Percentiles rank a stretch among this genome's conserved stretches.
phyloP scores from a whole-genome alignment of 805 yeast species.

The Metschnikowia sp. region DNA sequence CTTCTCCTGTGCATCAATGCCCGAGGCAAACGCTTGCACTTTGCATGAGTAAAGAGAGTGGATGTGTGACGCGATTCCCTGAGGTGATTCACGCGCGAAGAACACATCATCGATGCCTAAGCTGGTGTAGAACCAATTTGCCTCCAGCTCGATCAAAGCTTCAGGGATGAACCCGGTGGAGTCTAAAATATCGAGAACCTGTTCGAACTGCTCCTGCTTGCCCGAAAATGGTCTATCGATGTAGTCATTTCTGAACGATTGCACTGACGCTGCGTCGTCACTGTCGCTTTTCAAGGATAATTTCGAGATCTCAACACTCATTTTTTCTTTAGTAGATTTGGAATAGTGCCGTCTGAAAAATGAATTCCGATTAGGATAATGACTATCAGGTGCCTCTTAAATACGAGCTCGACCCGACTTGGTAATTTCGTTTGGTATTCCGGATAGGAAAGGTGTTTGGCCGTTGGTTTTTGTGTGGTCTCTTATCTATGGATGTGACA shows the following conservation, averaged over 20 bases:
- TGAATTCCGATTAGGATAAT: neutral
- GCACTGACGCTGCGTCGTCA: conserved; percentile 31
- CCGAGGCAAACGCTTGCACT: conserved; percentile 67
- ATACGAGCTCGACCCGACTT: too few species aligned
- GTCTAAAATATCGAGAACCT: conserved; percentile 78
- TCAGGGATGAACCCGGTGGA: conserved; percentile 88
- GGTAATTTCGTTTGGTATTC: neutral
- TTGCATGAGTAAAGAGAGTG: conserved; percentile 90
- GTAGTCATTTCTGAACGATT: conserved; percentile 54
- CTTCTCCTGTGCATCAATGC: conserved; percentile 48
- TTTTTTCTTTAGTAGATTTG: neutral
- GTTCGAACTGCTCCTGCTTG: conserved; percentile 74
- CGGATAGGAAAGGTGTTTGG: conserved; percentile 6
- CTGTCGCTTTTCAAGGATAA: conserved; percentile 15
- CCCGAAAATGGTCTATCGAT: conserved; percentile 73
- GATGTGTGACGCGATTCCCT: conserved; percentile 77
- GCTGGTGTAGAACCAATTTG: conserved; percentile 82
- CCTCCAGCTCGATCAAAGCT: conserved; percentile 76
- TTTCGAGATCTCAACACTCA: conserved; percentile 18
- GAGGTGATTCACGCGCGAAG: conserved; percentile 81
- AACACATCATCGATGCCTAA: conserved; percentile 91
- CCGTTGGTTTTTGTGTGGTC: neutral
- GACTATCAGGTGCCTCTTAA: too few species aligned
- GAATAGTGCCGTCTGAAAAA: neutral
- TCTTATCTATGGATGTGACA: conserved; percentile 1